Evolutionary conservation across 83 land plant genomes (phyloP), one percentile per base, ranked within the genome.

Genomic region (Picea mariana): DNA sequence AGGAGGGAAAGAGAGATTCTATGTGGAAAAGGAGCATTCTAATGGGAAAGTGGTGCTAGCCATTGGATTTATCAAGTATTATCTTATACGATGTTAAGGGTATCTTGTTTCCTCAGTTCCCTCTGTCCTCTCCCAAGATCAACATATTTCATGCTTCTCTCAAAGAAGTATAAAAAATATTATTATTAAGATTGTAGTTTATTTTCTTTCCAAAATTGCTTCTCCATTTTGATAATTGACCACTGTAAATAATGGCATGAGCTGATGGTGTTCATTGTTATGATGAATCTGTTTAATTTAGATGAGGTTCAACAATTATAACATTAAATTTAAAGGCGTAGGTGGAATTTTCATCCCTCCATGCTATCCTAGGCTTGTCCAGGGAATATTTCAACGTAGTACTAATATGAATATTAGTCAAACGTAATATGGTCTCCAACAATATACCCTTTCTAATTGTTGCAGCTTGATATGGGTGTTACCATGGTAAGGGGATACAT

Each of bases 1-100:
- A 69, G 27, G 64, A 62, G 18, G 88, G 85, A 0, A 83, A 83
- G 26, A 85, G 66, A 0, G 88, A 84, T 4, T 85, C 77, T 23
- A 26, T 90, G 49, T 90, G 92, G 92, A 83, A 72, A 86, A 85
- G 73, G 78, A 80, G 81, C 59, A 90, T 90, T 38, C 78, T 90
- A 2, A 81, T 79, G 84, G 92, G 92, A 3, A 86, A 85, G 27
- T 17, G 81, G 15, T 87, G 92, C 27, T 83, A 81, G 24, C 92
- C 92, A 6, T 44, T 85, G 59, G 84, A 85, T 62, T 85, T 90
- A 76, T 87, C 92, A n/a, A 89, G 89, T 27, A 69, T 38, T 62
- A 87, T 90, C 13, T 34, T 73, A 24, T 87, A 90, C 73, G 89
- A 90, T 75, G 66, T 52, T 27, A 31, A 21, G 9, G 91, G 91